A percentile compares a stretch with the other conserved stretches of the same genome.
Conservation (phyloP, 306 rosid genomes). For the Macrotyloma uniflorum region DNA sequence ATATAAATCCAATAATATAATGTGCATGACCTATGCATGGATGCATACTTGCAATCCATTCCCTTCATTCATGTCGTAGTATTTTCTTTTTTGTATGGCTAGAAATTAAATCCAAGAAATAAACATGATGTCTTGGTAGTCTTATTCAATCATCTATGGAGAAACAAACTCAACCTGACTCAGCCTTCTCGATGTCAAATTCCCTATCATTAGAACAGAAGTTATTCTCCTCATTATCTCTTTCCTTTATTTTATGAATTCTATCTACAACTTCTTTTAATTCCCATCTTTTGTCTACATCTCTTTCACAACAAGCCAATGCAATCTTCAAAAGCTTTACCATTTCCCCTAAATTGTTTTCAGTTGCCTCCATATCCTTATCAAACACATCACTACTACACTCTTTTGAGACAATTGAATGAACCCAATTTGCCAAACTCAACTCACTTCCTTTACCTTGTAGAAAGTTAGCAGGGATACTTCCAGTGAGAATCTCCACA, state of each 20-base stretch:
- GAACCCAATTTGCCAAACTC: slow-evolving; percentile 68
- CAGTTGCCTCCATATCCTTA: slow-evolving; percentile 43
- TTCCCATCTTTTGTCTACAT: slow-evolving; percentile 73
- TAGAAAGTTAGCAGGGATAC: slow-evolving; percentile 53
- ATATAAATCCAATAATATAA: neutral
- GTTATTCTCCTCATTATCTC: neutral
- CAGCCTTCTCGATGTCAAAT: slow-evolving; percentile 37
- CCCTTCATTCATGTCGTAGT: neutral
- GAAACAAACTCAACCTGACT: slow-evolving; percentile 43
- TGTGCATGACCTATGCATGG: neutral
- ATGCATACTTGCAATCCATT: neutral
- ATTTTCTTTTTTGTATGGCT: neutral
- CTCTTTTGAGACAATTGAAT: slow-evolving; percentile 46
- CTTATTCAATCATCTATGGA: slow-evolving; percentile 30
- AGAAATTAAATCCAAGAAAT: neutral
- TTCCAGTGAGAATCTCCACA: slow-evolving; percentile 71
- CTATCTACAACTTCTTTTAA: slow-evolving; percentile 62
- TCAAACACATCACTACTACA: slow-evolving; percentile 68
- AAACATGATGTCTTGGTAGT: neutral
- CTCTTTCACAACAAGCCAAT: slow-evolving; percentile 63
- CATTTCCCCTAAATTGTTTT: slow-evolving; percentile 48
- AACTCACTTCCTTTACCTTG: slow-evolving; percentile 56
- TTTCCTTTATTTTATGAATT: slow-evolving; percentile 65
- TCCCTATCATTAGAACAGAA: slow-evolving; percentile 32
- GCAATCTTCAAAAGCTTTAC: slow-evolving; percentile 72